Evolutionary conservation across 371 early-diverging fungal species (phyloP).

Genomic region (Mycotypha africana): DNA sequence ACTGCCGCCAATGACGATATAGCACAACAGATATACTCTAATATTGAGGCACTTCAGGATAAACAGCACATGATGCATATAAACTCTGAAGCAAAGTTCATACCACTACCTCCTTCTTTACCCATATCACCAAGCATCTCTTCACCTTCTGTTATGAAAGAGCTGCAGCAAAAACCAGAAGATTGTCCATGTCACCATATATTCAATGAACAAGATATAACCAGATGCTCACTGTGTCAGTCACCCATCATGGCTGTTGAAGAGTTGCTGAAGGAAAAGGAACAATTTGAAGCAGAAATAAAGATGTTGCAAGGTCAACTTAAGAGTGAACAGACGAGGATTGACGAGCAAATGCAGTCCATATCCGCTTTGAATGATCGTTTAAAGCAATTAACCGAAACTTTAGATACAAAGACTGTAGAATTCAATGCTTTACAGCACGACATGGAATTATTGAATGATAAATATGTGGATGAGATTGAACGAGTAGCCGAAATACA

Average conservation of each 20-base stretch:
- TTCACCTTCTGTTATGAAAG: too few species aligned
- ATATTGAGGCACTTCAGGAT: too few species aligned
- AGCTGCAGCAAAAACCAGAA: too few species aligned
- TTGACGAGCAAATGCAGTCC: conserved; percentile 27
- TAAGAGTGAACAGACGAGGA: conserved; percentile 36
- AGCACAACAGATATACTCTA: too few species aligned
- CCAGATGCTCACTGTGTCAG: conserved; percentile 48
- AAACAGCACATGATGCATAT: too few species aligned
- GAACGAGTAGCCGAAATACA: conserved; percentile 89
- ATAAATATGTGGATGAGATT: conserved; percentile 79
- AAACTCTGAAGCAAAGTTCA: too few species aligned
- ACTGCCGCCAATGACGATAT: too few species aligned
- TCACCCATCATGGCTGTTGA: conserved; percentile 49
- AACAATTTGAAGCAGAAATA: conserved; percentile 40
- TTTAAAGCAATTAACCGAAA: conserved; percentile 39
- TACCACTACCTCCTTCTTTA: too few species aligned
- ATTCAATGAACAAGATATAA: conserved; percentile 17
- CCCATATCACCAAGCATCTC: too few species aligned
- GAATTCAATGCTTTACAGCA: conserved; percentile 44
- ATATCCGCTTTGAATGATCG: conserved; percentile 21
- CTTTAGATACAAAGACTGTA: conserved; percentile 40
- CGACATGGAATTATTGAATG: conserved; percentile 56
- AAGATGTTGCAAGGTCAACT: conserved; percentile 34
- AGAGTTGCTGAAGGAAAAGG: conserved; percentile 41
- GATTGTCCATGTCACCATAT: conserved; percentile 45